phyloP scores from a whole-genome alignment of 208 protist genomes.

The Acanthamoeba healyi region DNA sequence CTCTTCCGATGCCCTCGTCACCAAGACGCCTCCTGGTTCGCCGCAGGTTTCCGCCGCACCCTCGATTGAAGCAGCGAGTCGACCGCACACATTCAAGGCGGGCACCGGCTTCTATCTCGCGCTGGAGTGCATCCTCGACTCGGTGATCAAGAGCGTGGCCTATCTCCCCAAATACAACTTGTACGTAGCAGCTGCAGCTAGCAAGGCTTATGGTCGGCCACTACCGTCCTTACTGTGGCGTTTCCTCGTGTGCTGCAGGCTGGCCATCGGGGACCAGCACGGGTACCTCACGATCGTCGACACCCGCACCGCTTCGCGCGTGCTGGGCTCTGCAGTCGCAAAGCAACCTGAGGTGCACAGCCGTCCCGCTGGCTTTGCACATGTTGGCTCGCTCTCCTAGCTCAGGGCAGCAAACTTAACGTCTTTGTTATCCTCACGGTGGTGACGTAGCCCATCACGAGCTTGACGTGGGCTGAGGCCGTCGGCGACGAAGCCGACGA shows the following conservation, averaged over 20 bases:
- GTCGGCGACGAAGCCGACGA: constrained; percentile 9
- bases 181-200: not conserved
- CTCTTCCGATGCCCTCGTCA: not conserved
- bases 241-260: no score
- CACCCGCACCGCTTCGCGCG: constrained; percentile 20
- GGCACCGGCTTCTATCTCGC: not conserved
- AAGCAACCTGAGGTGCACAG: constrained; percentile 13
- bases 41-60: no score
- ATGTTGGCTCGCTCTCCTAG: no score
- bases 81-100: not conserved
- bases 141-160: constrained; percentile 26
- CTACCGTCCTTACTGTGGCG: no score
- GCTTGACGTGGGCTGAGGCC: constrained; percentile 11
- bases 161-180: constrained; percentile 21
- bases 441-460: constrained; percentile 18
- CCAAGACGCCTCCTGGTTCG: no score
- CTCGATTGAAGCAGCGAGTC: no score
- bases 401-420: no score
- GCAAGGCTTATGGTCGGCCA: no score
- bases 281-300: constrained; percentile 16
- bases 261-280: constrained; percentile 26
- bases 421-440: no score
- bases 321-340: not conserved
- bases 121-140: not conserved
- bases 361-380: not conserved